A percentile compares a stretch with the other conserved stretches of the same genome.
These are phyloP conservation scores for Royoungia palumana DNA, from an alignment of 768 basidiomycete species.

Conservation along the genomic window DNA sequence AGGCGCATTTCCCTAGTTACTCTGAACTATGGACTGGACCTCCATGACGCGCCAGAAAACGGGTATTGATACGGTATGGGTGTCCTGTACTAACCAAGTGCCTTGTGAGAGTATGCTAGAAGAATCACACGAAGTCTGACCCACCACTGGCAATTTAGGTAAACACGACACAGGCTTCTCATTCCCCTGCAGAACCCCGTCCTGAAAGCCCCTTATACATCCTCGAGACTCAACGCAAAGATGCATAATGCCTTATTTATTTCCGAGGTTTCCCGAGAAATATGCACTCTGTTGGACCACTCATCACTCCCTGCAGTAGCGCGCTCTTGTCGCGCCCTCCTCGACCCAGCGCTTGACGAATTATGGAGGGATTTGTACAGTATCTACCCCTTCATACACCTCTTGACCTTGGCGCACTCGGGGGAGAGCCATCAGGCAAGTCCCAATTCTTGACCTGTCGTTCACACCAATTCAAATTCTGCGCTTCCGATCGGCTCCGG, in stretches of 20 bases:
- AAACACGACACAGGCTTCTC: slow-evolving; percentile 2
- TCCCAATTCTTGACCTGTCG: not conserved
- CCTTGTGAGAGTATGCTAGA: not conserved
- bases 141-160: slow-evolving; percentile 10
- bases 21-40: too few species aligned
- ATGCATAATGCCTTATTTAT: slow-evolving; percentile 26
- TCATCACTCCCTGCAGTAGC: slow-evolving; percentile 21
- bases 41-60: too few species aligned
- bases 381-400: slow-evolving; percentile 19
- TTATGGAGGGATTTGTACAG: slow-evolving; percentile 24
- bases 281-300: slow-evolving; percentile 11
- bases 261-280: slow-evolving; percentile 19
- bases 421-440: slow-evolving; percentile 13
- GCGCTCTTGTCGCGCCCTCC: slow-evolving; percentile 22
- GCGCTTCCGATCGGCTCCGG: too few species aligned
- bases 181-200: too few species aligned
- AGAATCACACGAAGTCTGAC: slow-evolving; percentile 5
- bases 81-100: too few species aligned
- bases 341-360: slow-evolving; percentile 23
- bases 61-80: too few species aligned
- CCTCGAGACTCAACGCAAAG: not conserved
- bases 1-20: too few species aligned
- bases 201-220: not conserved
- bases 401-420: slow-evolving; percentile 1
- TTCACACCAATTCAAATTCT: not conserved